These are phyloP conservation scores for Urtica urens DNA, from an alignment of 306 rosid species.

Conservation along the genomic window DNA sequence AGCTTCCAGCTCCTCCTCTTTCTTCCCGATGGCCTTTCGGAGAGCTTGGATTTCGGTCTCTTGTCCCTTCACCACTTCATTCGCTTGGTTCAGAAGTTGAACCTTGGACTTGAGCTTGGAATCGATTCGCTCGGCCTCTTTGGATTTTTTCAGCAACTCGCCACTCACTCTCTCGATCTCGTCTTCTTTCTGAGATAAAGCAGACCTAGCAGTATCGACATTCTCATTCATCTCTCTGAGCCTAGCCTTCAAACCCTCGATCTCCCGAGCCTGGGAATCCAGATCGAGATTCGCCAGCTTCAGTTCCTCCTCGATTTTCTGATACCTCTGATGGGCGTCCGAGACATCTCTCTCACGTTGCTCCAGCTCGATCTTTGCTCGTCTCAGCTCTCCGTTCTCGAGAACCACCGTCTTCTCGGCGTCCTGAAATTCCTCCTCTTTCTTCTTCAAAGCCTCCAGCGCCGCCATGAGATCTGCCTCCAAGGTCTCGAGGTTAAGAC, in stretches of 20 bases:
- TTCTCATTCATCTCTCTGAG: slow-evolving; percentile 44
- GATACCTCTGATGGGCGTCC: slow-evolving; percentile 43
- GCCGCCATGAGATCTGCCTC: slow-evolving; percentile 70
- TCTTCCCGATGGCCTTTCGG: slow-evolving; percentile 32
- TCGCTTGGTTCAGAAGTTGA: slow-evolving; percentile 60
- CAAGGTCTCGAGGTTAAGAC: slow-evolving; percentile 42
- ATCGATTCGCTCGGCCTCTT: slow-evolving; percentile 38
- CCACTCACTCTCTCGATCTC: slow-evolving; percentile 46
- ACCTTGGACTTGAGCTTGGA: slow-evolving; percentile 48
- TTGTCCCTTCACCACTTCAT: slow-evolving; percentile 58
- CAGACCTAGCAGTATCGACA: slow-evolving; percentile 23
- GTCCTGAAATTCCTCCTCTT: slow-evolving; percentile 70
- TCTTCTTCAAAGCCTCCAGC: slow-evolving; percentile 45
- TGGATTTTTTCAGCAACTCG: slow-evolving; percentile 40
- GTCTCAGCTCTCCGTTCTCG: slow-evolving; percentile 43
- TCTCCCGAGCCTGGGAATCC: slow-evolving; percentile 52
- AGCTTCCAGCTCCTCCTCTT: slow-evolving; percentile 42
- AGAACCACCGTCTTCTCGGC: slow-evolving; percentile 48
- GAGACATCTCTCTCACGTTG: slow-evolving; percentile 52
- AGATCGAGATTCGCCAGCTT: slow-evolving; percentile 43
- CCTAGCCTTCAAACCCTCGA: slow-evolving; percentile 51
- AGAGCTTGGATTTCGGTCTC: slow-evolving; percentile 50
- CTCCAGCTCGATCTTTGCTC: slow-evolving; percentile 61
- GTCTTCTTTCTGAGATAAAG: slow-evolving; percentile 45
- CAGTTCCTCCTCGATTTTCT: slow-evolving; percentile 49